Conservation (phyloP, 257 asterid genomes). For the Petunia secreta region DNA sequence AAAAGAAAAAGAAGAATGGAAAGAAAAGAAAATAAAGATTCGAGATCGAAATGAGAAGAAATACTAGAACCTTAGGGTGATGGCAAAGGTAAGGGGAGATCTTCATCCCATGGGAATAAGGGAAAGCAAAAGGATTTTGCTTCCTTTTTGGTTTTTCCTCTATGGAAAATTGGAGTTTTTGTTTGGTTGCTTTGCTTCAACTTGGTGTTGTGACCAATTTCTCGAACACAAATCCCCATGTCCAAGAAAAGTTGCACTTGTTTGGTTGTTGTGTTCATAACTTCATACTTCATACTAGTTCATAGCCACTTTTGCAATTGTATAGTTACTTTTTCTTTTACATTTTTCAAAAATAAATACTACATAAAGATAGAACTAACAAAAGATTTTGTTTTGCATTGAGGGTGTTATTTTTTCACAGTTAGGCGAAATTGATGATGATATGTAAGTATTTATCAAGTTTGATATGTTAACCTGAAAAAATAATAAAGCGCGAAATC, state of each 20-base stretch:
- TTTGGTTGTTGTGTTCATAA: neutral
- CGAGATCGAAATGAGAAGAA: conserved; percentile 49
- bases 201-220: conserved; percentile 5
- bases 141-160: conserved; percentile 11
- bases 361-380: neutral
- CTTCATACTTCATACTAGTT: neutral
- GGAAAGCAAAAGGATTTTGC: conserved; percentile 24
- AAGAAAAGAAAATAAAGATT: conserved; percentile 34
- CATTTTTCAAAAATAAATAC: neutral
- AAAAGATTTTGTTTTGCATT: no score
- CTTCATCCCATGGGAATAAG: conserved; percentile 45
- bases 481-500: neutral
- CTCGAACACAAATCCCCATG: conserved; percentile 39
- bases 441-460: neutral
- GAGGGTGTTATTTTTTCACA: no score
- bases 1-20: neutral
- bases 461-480: neutral
- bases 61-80: conserved; percentile 14
- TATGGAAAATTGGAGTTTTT: conserved; percentile 25
- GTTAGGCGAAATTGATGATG: neutral
- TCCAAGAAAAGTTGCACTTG: conserved; percentile 29
- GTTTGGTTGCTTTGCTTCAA: conserved; percentile 30
- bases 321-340: neutral
- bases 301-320: neutral
- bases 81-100: conserved; percentile 36